phyloP scores from a whole-genome alignment of 495 filamentous ascomycete species.

The Aspergillus steynii region DNA sequence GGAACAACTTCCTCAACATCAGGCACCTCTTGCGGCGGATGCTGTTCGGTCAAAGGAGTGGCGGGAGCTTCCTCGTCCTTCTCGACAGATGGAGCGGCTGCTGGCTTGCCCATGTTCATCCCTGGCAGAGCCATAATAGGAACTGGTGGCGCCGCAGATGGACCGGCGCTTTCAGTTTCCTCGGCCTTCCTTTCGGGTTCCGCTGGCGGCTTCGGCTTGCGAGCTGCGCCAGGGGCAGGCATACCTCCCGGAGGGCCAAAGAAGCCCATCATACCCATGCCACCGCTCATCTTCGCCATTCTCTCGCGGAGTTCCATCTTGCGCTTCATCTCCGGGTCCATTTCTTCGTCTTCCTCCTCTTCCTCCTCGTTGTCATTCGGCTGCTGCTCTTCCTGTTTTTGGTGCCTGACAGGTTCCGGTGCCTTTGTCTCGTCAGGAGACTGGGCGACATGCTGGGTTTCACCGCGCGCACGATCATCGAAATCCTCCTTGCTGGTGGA shows the following conservation, averaged over 20 bases:
- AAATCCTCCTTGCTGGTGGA: conserved; percentile 73
- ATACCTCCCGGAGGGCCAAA: conserved; percentile 79
- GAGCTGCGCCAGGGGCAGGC: conserved; percentile 43
- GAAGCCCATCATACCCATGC: conserved; percentile 96
- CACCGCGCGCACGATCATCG: conserved; percentile 51
- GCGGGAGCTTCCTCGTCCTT: conserved; percentile 45
- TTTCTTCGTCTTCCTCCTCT: conserved; percentile 84
- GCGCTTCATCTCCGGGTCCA: conserved; percentile 85
- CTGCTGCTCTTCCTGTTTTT: conserved; percentile 46
- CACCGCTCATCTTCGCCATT: conserved; percentile 98
- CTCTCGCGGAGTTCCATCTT: conserved; percentile 87
- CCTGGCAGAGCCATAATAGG: conserved; percentile 77
- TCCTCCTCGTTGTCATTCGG: conserved; percentile 62
- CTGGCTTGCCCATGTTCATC: conserved; percentile 53
- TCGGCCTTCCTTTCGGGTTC: conserved; percentile 66
- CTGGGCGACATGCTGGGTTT: conserved; percentile 19
- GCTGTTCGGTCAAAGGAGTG: conserved; percentile 44
- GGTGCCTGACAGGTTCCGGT: conserved; percentile 44
- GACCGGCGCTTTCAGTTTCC: conserved; percentile 51
- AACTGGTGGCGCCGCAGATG: conserved; percentile 63
- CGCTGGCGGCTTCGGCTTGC: conserved; percentile 54
- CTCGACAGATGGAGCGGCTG: conserved; percentile 37
- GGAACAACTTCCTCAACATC: conserved; percentile 60
- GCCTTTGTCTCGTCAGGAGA: conserved; percentile 28
- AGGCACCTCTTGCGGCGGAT: conserved; percentile 51